These are phyloP conservation scores for Phytophthora brassicae DNA, from an alignment of 352 stramenopile species.

Conservation along the genomic window DNA sequence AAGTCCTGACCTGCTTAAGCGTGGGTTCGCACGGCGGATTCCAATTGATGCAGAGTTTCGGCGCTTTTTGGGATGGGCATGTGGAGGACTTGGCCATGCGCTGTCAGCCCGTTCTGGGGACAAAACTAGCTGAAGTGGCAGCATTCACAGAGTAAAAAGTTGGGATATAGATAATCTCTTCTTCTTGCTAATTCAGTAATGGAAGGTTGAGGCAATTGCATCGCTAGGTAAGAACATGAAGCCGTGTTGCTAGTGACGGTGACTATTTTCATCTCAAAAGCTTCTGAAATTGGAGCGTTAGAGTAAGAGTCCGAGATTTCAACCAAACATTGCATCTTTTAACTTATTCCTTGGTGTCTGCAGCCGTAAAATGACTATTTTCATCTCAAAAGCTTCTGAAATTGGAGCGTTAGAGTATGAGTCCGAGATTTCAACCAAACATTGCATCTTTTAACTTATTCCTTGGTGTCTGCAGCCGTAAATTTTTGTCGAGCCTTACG, in stretches of 20 bases:
- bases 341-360: not conserved
- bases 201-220: not conserved
- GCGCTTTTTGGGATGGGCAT: constrained; percentile 13
- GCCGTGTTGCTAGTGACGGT: not conserved
- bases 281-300: not conserved
- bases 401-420: not conserved
- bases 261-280: constrained; percentile 12
- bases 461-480: not conserved
- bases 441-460: not conserved
- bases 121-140: constrained; percentile 26
- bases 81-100: constrained; percentile 25
- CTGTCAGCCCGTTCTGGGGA: constrained; percentile 17
- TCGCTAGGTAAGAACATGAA: constrained; percentile 9
- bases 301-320: constrained; percentile 1
- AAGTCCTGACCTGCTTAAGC: constrained; percentile 7
- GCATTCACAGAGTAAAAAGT: constrained; percentile 10
- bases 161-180: not conserved
- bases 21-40: constrained; percentile 9
- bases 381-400: not conserved
- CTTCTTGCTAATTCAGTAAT: constrained; percentile 8
- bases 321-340: not conserved
- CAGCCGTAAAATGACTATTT: no score
- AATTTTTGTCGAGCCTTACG: constrained; percentile 22
- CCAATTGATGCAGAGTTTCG: constrained; percentile 20
- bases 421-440: not conserved